Evolutionary conservation across 2,329 filamentous ascomycete genomes (phyloP).

Genomic region (Epichloe brachyelytri): DNA sequence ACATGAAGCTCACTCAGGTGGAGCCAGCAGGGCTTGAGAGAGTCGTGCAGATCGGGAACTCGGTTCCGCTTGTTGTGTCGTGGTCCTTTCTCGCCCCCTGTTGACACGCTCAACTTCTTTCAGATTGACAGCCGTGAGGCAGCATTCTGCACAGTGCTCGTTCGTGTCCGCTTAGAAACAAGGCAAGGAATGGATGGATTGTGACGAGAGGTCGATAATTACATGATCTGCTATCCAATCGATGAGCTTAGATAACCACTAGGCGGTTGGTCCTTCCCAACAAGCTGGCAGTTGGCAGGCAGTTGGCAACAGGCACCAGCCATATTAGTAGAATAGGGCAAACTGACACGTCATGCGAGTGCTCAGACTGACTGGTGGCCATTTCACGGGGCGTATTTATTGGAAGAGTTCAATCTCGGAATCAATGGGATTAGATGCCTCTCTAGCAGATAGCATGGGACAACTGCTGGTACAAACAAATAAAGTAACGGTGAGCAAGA

Average conservation of each 20-base stretch:
- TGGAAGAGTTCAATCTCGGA: too few relatives aligned
- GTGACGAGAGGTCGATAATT: too few relatives aligned
- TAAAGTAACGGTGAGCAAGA: constrained; percentile 1
- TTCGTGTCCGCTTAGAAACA: too few relatives aligned
- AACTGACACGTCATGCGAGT: not conserved
- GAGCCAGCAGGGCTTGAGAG: constrained; percentile 4
- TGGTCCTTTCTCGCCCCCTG: not conserved
- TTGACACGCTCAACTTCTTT: too few relatives aligned
- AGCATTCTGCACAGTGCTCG: too few relatives aligned
- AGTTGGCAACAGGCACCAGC: not conserved
- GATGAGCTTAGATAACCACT: too few relatives aligned
- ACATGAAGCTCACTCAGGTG: not conserved
- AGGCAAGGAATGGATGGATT: too few relatives aligned
- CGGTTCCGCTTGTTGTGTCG: constrained; percentile 6
- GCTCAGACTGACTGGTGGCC: not conserved
- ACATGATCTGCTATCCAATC: too few relatives aligned
- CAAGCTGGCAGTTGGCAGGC: not conserved
- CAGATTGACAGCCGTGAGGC: too few relatives aligned
- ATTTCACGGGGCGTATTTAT: not conserved
- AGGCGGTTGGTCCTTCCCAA: not conserved
- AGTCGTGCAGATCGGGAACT: constrained; percentile 8
- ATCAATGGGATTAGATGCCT: not conserved
- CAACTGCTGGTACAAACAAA: not conserved
- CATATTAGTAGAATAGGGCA: not conserved
- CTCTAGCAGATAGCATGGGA: not conserved